Evolutionary conservation across 2,329 filamentous ascomycete genomes (phyloP).

Genomic region (Aureobasidium leucospermi): DNA sequence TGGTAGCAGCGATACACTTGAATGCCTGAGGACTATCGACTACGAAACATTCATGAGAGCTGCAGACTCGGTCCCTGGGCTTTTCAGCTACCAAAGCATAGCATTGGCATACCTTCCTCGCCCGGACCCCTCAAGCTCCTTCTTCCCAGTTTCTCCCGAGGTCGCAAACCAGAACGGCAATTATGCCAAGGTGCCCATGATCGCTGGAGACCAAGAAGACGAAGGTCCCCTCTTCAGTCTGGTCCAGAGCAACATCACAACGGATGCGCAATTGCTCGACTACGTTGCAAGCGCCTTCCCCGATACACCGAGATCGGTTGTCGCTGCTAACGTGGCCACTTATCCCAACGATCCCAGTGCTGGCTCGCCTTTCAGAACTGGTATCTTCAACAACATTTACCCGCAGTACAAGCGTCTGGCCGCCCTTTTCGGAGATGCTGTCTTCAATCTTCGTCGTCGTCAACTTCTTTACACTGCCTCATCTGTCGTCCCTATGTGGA

Average conservation of each 20-base stretch:
- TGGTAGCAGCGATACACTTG: conserved; percentile 35
- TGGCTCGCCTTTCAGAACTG: conserved; percentile 67
- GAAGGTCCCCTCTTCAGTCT: conserved; percentile 70
- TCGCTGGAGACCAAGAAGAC: conserved; percentile 70
- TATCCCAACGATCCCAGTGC: conserved; percentile 52
- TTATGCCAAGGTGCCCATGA: conserved; percentile 55
- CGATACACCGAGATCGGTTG: conserved; percentile 37
- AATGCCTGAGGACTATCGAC: conserved; percentile 40
- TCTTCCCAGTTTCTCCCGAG: conserved; percentile 58
- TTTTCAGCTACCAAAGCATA: conserved; percentile 61
- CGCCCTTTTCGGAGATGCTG: conserved; percentile 66
- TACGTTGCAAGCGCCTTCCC: conserved; percentile 62
- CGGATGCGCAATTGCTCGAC: conserved; percentile 47
- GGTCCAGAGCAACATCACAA: conserved; percentile 62
- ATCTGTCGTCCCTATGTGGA: conserved; percentile 57
- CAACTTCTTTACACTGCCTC: conserved; percentile 48
- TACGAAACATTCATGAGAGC: conserved; percentile 51
- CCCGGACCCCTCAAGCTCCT: conserved; percentile 52
- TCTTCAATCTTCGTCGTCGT: conserved; percentile 66
- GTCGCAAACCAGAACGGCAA: conserved; percentile 44
- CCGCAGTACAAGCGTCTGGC: conserved; percentile 71
- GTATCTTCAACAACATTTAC: conserved; percentile 61
- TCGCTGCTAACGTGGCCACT: conserved; percentile 52
- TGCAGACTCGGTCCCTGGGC: conserved; percentile 60
- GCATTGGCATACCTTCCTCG: conserved; percentile 68